These are phyloP conservation scores for Talaromyces islandicus DNA, from an alignment of 2,329 filamentous ascomycete species.

Conservation along the genomic window DNA sequence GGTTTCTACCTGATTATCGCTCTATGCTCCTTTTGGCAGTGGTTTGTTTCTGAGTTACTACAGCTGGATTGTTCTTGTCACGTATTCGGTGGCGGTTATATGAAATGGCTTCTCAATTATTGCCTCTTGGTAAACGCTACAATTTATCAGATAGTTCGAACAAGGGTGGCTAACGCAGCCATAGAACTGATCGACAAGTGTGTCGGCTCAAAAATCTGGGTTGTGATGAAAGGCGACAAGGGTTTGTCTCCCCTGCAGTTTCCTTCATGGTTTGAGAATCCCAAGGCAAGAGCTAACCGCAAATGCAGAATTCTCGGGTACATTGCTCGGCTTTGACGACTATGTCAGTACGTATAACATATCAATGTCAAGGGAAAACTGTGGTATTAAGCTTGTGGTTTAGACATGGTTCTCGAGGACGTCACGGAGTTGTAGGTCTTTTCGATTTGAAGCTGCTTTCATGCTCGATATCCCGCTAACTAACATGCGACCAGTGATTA, in stretches of 20 bases:
- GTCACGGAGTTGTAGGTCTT: conserved; percentile 80
- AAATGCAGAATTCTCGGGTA: conserved; percentile 81
- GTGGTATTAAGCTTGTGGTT: neutral
- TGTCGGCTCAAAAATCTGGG: conserved; percentile 95
- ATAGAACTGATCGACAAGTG: conserved; percentile 98
- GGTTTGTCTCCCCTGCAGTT: conserved; percentile 48
- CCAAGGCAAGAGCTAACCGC: neutral
- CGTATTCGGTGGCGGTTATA: neutral
- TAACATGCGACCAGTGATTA: conserved; percentile 63
- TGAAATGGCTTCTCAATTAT: conserved; percentile 65
- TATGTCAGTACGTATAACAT: conserved; percentile 82
- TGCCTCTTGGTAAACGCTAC: conserved; percentile 57
- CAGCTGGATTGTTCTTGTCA: neutral
- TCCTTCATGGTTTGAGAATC: neutral
- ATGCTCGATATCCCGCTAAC: conserved; percentile 13
- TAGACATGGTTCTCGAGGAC: conserved; percentile 97
- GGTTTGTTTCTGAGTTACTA: neutral
- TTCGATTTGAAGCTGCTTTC: neutral
- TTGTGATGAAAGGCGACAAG: conserved; percentile 99
- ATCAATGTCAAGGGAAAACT: neutral
- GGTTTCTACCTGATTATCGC: neutral
- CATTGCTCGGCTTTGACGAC: conserved; percentile 92
- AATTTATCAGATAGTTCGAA: neutral
- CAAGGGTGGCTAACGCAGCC: neutral
- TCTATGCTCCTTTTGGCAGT: neutral